Evolutionary conservation across 208 protist species (phyloP).

Genomic region (Balamuthia mandrillaris): DNA sequence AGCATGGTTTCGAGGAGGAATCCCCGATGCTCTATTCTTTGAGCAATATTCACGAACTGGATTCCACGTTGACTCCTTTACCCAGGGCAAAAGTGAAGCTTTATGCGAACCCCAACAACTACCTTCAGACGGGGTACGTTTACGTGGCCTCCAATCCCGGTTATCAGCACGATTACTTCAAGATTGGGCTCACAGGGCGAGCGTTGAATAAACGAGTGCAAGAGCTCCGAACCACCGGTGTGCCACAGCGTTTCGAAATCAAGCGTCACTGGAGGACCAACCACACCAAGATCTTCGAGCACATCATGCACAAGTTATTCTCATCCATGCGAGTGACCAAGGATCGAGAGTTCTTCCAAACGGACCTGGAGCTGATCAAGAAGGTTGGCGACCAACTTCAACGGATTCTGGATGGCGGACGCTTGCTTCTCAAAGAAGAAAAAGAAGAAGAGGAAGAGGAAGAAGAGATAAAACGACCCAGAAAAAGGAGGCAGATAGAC

Average conservation of each 20-base stretch:
- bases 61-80: background rate
- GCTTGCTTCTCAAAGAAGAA: no score
- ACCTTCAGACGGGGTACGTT: background rate
- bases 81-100: background rate
- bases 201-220: background rate
- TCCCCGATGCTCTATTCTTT: no score
- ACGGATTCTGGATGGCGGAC: no score
- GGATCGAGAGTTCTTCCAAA: slow-evolving; percentile 10
- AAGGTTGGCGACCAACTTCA: background rate
- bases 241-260: background rate
- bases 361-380: background rate
- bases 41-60: background rate
- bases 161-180: background rate
- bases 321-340: background rate
- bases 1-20: no score
- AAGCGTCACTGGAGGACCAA: background rate
- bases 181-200: background rate
- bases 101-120: background rate
- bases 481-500: no score
- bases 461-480: no score
- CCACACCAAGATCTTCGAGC: background rate
- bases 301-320: background rate
- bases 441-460: no score
- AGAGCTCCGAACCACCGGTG: background rate
- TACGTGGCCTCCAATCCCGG: background rate